Evolutionary conservation across 2,329 filamentous ascomycete species (phyloP), one percentile per base, ranked within the genome.

Genomic region (Rosellinia necatrix): DNA sequence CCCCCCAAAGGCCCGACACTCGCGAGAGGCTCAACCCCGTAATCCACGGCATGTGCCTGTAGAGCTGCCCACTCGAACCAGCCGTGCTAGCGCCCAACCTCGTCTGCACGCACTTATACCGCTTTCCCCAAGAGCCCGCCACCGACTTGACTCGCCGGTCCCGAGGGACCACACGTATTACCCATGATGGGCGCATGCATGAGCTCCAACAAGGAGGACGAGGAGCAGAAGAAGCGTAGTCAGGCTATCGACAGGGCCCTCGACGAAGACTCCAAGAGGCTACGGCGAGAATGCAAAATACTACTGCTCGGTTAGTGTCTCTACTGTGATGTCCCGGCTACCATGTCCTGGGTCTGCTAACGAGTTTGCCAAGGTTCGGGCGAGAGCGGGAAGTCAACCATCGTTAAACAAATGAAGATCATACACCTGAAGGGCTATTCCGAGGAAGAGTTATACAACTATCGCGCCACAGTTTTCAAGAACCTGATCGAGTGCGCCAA

Each of bases 361-460:
- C 46, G n/a, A 3, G 12, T 27, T 19, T 46, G n/a, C 15, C 34
- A 59, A 64, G 94, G 94, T 64, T 97, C 94, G 64, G 94, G 94
- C 64, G 94, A 99, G 79, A 97, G 93, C 75, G 94, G 94, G 66
- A 99, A 99, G 77, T 97, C 94, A 56, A 99, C 94, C 8, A 97
- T 99, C 68, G 94, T 99, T 66, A 99, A 99, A 76, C 94, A 99
- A 81, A 99, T 99, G 94, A 99, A 97, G 78, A 99, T 99, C 68
- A 97, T 99, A 70, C 94, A 99, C 71, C 89, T 97, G 69, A 96
- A 97, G 76, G 94, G 94, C 59, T 99, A 99, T 76, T 92, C 91
- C 9, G 86, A 91, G 65, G 93, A 97, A 68, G 94, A 99, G 75
- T 82, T 97, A 46, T 89, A 89, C 68, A 88, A 96, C 72, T 97